Conservation (phyloP, 2,329 filamentous ascomycete genomes). For the Coniella vitis region DNA sequence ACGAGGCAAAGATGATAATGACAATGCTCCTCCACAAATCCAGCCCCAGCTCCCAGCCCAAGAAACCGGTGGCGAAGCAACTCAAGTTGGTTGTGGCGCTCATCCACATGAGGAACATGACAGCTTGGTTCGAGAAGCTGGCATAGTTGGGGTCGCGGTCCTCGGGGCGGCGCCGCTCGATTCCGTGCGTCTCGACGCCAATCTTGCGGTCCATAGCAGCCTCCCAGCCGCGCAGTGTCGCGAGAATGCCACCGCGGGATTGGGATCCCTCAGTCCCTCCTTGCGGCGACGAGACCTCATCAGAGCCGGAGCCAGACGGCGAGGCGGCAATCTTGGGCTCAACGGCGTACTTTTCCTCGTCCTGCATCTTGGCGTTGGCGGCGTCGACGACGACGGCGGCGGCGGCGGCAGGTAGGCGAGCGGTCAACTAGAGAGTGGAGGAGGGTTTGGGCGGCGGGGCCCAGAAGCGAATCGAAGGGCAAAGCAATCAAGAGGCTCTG, state of each 20-base stretch:
- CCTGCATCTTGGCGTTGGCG: conserved; percentile 6
- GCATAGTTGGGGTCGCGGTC: conserved; percentile 30
- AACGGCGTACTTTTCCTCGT: conserved; percentile 10
- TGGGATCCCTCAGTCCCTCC: conserved; percentile 2
- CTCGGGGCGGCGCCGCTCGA: conserved; percentile 38
- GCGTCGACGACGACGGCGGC: not conserved
- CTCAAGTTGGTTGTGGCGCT: conserved; percentile 43
- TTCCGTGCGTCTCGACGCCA: conserved; percentile 41
- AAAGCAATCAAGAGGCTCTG: too few relatives aligned
- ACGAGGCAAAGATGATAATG: conserved; percentile 38
- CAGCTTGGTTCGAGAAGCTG: conserved; percentile 33
- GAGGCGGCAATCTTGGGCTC: conserved; percentile 10
- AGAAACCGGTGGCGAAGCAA: conserved; percentile 45
- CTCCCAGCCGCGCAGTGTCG: conserved; percentile 34
- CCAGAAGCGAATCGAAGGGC: too few relatives aligned
- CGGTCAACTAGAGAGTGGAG: not conserved
- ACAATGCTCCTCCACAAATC: conserved; percentile 36
- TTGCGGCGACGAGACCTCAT: not conserved
- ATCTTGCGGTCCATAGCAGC: conserved; percentile 36
- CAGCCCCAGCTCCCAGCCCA: conserved; percentile 42
- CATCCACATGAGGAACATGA: conserved; percentile 47
- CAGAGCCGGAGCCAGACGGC: conserved; percentile 2
- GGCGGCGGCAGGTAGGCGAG: not conserved
- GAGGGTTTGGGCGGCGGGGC: not conserved
- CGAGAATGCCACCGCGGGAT: conserved; percentile 24